These are phyloP conservation scores for Lactarius hatsudake DNA, from an alignment of 768 basidiomycete genomes.

Conservation along the genomic window DNA sequence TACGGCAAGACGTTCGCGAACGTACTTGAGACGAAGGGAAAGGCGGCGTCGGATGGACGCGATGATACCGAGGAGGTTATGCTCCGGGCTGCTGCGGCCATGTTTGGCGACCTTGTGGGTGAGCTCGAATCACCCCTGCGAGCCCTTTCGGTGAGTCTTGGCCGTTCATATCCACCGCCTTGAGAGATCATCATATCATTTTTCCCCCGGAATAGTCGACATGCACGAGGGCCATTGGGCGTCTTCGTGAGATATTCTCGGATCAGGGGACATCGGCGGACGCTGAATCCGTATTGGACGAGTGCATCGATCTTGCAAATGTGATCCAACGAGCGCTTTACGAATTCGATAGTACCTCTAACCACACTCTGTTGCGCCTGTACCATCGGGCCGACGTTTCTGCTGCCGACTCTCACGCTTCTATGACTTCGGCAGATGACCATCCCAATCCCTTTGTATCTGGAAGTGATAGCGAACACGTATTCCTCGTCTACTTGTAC, in stretches of 20 bases:
- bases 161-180: neutral
- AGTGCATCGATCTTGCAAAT: constrained; percentile 63
- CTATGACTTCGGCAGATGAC: constrained; percentile 30
- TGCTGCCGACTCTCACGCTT: constrained; percentile 27
- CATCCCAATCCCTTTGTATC: constrained; percentile 39
- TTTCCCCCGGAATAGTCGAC: constrained; percentile 43
- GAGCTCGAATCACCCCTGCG: constrained; percentile 77
- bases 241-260: constrained; percentile 65
- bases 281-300: constrained; percentile 47
- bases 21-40: constrained; percentile 25
- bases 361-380: constrained; percentile 74
- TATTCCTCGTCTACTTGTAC: constrained; percentile 91
- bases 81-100: constrained; percentile 59
- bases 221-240: constrained; percentile 57
- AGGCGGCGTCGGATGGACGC: constrained; percentile 13
- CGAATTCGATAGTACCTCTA: constrained; percentile 79
- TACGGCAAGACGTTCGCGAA: neutral
- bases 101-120: constrained; percentile 78
- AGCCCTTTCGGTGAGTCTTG: constrained; percentile 59
- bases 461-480: constrained; percentile 68
- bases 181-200: too few relatives aligned
- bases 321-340: constrained; percentile 66
- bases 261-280: constrained; percentile 38
- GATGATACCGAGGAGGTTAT: constrained; percentile 37
- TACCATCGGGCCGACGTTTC: constrained; percentile 53